phyloP scores from a whole-genome alignment of 192 early-diverging fungal genomes.

The Coemansia sp. region DNA sequence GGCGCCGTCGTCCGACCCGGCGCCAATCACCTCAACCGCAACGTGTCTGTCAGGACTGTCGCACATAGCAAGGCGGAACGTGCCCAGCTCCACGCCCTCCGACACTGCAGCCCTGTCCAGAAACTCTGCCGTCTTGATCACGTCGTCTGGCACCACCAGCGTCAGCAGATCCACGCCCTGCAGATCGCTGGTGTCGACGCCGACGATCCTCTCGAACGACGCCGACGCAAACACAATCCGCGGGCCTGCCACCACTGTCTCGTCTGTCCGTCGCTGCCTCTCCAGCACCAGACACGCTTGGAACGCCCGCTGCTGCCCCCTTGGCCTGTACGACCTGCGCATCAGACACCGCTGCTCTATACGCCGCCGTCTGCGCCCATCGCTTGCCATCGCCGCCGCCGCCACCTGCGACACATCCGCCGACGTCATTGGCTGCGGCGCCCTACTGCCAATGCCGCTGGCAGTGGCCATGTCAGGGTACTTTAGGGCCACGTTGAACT shows the following conservation, averaged over 20 bases:
- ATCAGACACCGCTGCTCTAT: not conserved
- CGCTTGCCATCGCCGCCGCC: not conserved
- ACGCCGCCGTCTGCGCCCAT: not conserved
- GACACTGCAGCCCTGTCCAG: slow-evolving; percentile 8
- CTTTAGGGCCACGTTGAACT: slow-evolving; percentile 3
- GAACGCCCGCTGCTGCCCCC: not conserved
- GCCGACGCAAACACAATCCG: slow-evolving; percentile 26
- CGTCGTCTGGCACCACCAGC: slow-evolving; percentile 20
- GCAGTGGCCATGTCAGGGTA: not conserved
- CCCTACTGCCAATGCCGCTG: not conserved
- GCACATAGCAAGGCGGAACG: not conserved
- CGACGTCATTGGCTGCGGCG: not conserved
- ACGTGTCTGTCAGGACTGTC: not conserved
- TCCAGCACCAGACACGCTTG: slow-evolving; percentile 36
- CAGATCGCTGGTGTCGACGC: slow-evolving; percentile 17
- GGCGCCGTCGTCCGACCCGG: slow-evolving; percentile 27
- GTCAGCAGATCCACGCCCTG: slow-evolving; percentile 23
- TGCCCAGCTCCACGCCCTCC: slow-evolving; percentile 9
- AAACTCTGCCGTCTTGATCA: slow-evolving; percentile 14
- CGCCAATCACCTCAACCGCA: slow-evolving; percentile 30
- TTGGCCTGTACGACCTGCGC: not conserved
- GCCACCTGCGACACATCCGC: not conserved
- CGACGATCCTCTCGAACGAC: slow-evolving; percentile 20
- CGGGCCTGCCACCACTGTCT: slow-evolving; percentile 13
- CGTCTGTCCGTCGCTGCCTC: not conserved